Percentiles rank a stretch among this genome's conserved stretches.
Conservation (phyloP, 1,284 basidiomycete species). For the Leccinum cinnamomeum region DNA sequence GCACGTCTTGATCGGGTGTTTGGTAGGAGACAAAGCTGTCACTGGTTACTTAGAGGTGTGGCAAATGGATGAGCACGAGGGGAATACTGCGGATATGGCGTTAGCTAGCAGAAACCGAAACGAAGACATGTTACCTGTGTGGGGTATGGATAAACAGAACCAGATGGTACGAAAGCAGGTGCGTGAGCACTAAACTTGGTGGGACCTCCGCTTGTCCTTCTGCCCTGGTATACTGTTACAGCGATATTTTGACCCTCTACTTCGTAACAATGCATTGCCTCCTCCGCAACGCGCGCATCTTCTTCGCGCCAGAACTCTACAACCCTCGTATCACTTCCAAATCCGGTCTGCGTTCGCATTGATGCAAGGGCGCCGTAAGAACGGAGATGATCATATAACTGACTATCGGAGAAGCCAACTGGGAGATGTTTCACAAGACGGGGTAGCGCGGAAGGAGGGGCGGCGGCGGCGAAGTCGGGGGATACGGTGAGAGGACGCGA, state of each 20-base stretch:
- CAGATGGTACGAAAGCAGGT: conserved; percentile 71
- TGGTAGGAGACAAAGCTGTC: conserved; percentile 93
- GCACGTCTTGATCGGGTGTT: conserved; percentile 67
- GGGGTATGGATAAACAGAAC: conserved; percentile 54
- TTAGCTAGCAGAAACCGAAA: conserved; percentile 8
- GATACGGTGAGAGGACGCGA: conserved; percentile 73
- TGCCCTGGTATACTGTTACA: conserved; percentile 71
- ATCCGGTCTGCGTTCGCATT: conserved; percentile 61
- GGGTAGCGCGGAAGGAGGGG: conserved; percentile 69
- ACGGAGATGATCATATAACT: conserved; percentile 75
- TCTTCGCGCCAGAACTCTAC: conserved; percentile 90
- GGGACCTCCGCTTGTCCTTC: conserved; percentile 51
- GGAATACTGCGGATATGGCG: conserved; percentile 49
- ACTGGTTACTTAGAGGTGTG: conserved; percentile 50
- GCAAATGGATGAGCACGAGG: conserved; percentile 49
- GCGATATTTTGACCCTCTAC: conserved; percentile 79
- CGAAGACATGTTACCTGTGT: conserved; percentile 42
- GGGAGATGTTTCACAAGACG: conserved; percentile 79
- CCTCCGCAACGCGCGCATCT: conserved; percentile 76
- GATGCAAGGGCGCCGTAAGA: conserved; percentile 69
- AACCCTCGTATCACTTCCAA: conserved; percentile 70
- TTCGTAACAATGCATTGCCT: conserved; percentile 77
- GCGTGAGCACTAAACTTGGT: conserved; percentile 72
- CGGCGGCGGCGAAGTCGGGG: conserved; percentile 62
- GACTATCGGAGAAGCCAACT: conserved; percentile 63